These are phyloP conservation scores for Saccharomyces paradoxus DNA, from an alignment of 805 yeast species.

Conservation along the genomic window DNA sequence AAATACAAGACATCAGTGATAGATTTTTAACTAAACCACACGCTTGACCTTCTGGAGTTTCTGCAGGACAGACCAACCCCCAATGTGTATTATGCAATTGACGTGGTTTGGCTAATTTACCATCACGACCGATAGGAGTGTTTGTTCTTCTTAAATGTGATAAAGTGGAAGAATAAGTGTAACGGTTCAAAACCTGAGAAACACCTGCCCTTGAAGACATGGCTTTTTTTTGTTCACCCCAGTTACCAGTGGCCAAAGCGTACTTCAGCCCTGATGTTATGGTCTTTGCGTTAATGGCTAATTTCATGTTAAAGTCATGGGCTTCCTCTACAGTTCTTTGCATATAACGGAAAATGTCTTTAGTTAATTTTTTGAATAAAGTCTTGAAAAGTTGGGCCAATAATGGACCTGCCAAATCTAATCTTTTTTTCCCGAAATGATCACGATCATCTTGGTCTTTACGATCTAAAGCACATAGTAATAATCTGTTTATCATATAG, in stretches of 20 bases:
- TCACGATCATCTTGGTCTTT: constrained; percentile 98
- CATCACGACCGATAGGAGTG: constrained; percentile 98
- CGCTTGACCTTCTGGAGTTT: constrained; percentile 99
- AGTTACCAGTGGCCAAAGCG: constrained; percentile 97
- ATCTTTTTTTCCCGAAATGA: constrained; percentile 96
- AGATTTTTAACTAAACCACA: constrained; percentile 97
- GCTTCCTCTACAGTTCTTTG: constrained; percentile 98
- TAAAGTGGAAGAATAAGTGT: constrained; percentile 95
- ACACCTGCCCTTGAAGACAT: constrained; percentile 99
- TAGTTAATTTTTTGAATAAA: constrained; percentile 87
- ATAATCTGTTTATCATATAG: constrained; percentile 91
- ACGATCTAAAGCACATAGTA: constrained; percentile 92
- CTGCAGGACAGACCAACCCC: constrained; percentile 99
- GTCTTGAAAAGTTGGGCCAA: constrained; percentile 92
- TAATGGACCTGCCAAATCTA: constrained; percentile 97
- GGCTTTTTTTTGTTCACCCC: constrained; percentile 99
- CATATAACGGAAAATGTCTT: constrained; percentile 95
- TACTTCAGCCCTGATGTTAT: constrained; percentile 95
- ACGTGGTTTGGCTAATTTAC: constrained; percentile 97
- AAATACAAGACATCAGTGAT: constrained; percentile 93
- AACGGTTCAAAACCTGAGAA: constrained; percentile 94
- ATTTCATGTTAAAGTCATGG: constrained; percentile 89
- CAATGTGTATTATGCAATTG: constrained; percentile 98
- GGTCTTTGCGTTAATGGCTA: constrained; percentile 95
- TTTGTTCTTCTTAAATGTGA: constrained; percentile 98